Evolutionary conservation across 768 basidiomycete species (phyloP), one percentile per base, ranked within the genome.

Genomic region (Xerocomellus intermedius): DNA sequence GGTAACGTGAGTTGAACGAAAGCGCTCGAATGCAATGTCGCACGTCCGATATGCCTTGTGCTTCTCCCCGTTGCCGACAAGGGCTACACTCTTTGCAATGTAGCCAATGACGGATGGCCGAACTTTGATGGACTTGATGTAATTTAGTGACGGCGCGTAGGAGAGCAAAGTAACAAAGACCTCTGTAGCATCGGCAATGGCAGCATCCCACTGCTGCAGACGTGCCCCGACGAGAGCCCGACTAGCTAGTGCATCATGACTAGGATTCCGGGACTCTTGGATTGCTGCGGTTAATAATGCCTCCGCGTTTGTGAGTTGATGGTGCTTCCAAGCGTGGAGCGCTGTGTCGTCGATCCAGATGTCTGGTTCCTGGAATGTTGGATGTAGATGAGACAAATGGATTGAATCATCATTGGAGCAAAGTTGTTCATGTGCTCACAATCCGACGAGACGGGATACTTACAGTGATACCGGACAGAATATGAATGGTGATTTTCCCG

Each of bases 51-150:
- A 44, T 28, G 5, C 51, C 13, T 39, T 12, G 6, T 33, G 6
- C 12, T 4, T 44, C 24, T 35, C 8, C 0, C 47, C 51, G 10
- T 38, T 53, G 12, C 35, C 3, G 5, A 48, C 13, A 22, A 30
- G 38, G 8, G 54, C 39, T 8, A 45, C 7, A 21, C 54, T 50
- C 28, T 38, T 55, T 28, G 56, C 51, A 4, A 57, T 49, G 14
- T 44, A 22, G 2, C 51, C 56, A 28, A 57, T 49, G 24, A 38
- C n/a, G 8, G 56, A 57, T 1, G 35, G 38, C 8, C 35, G 46
- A 1, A 38, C 35, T 28, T 39, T 12, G 4, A 57, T 30, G 4
- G 51, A 52, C 56, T 57, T 36, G 35, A 9, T 5, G n/a, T 35
- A 10, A 22, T 26, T 28, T 43, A 19, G 14, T 12, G n/a, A 35